Conservation (phyloP, 495 filamentous ascomycete genomes). For the Neurospora sp. region DNA sequence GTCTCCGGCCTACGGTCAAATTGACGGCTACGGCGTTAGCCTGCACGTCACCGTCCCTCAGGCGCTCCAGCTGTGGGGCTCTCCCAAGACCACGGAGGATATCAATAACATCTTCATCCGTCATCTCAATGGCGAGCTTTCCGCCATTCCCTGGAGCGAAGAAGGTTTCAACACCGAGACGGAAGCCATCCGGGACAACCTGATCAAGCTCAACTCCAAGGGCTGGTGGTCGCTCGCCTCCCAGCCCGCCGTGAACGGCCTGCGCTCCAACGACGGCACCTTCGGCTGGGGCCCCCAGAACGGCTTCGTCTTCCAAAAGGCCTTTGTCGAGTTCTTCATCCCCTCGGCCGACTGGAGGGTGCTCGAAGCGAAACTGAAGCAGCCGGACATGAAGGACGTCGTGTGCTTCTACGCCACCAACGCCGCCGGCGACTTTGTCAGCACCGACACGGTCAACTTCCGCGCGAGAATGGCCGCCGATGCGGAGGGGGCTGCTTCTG, state of each 20-base stretch:
- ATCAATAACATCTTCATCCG: slow-evolving; percentile 70
- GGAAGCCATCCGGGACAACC: slow-evolving; percentile 58
- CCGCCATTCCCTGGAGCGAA: slow-evolving; percentile 87
- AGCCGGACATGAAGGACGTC: slow-evolving; percentile 44
- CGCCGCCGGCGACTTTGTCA: slow-evolving; percentile 56
- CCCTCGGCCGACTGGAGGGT: slow-evolving; percentile 56
- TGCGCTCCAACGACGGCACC: slow-evolving; percentile 60
- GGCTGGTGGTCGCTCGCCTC: slow-evolving; percentile 96
- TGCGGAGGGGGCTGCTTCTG: neutral
- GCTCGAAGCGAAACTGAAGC: slow-evolving; percentile 51
- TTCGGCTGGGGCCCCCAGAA: slow-evolving; percentile 92
- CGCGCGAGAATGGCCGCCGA: slow-evolving; percentile 6
- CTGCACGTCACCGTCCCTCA: slow-evolving; percentile 71
- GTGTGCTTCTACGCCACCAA: slow-evolving; percentile 85
- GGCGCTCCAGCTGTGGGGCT: slow-evolving; percentile 75
- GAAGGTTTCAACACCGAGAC: slow-evolving; percentile 82
- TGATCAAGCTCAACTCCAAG: slow-evolving; percentile 65
- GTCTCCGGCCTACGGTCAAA: slow-evolving; percentile 86
- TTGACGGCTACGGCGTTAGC: slow-evolving; percentile 88
- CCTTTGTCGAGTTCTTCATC: slow-evolving; percentile 94
- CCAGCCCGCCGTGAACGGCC: slow-evolving; percentile 88
- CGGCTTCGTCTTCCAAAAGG: slow-evolving; percentile 96
- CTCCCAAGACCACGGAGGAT: slow-evolving; percentile 55
- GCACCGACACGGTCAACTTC: slow-evolving; percentile 39
- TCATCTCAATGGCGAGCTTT: slow-evolving; percentile 65